A percentile compares a stretch with the other conserved stretches of the same genome.
Conservation (phyloP, 2,329 filamentous ascomycete species). For the Fusarium domesticum region DNA sequence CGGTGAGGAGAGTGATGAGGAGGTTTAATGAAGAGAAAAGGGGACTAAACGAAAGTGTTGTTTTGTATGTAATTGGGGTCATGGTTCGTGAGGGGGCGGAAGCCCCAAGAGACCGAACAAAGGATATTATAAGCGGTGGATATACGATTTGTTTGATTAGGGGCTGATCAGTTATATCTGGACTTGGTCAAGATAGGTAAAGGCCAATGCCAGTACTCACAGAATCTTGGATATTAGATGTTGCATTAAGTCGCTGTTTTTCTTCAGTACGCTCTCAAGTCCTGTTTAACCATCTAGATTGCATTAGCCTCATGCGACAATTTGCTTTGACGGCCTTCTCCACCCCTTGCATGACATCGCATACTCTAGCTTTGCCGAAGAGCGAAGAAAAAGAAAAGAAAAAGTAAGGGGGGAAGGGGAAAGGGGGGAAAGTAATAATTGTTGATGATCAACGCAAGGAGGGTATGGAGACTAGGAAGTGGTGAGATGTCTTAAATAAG, state of each 20-base stretch:
- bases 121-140: neutral
- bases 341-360: neutral
- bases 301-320: too few species aligned
- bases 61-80: conserved; percentile 17
- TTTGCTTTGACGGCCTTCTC: neutral
- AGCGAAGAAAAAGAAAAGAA: neutral
- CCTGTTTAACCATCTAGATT: too few species aligned
- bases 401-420: neutral
- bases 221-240: neutral
- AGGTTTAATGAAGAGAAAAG: conserved; percentile 49
- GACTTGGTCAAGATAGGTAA: too few species aligned
- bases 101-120: neutral
- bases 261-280: too few species aligned
- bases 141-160: neutral
- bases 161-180: too few species aligned
- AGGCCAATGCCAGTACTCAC: neutral
- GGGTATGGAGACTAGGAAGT: too few species aligned
- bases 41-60: neutral
- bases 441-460: neutral
- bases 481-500: too few species aligned
- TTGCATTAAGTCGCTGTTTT: neutral
- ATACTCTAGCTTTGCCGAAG: too few species aligned
- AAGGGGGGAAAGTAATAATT: neutral
- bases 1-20: conserved; percentile 91
- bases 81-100: neutral